Percentiles rank a stretch among this genome's conserved stretches.
Evolutionary conservation across 441 rosid species (phyloP).

Genomic region (Euphorbia schlechtendalii): DNA sequence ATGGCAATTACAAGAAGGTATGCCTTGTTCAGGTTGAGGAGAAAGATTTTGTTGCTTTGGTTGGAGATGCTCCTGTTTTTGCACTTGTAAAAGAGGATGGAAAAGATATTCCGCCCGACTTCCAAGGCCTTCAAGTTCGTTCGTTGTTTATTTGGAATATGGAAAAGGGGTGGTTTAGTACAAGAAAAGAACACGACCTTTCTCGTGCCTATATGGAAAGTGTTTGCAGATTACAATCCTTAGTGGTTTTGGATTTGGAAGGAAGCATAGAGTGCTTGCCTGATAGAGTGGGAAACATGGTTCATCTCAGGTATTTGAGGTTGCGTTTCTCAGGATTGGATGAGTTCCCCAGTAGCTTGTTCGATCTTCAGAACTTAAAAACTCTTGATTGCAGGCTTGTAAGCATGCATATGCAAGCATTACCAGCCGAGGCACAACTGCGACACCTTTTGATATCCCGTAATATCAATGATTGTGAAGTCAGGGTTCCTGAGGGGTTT

Average conservation of each 20-base stretch:
- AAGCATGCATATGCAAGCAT: no score
- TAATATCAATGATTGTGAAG: background rate
- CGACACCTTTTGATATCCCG: conserved; percentile 18
- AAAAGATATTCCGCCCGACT: conserved; percentile 10
- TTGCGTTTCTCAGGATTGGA: background rate
- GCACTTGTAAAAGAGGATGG: conserved; percentile 10
- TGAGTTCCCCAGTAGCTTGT: conserved; percentile 13
- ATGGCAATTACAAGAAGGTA: background rate
- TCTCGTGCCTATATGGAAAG: conserved; percentile 11
- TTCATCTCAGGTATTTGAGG: conserved; percentile 16
- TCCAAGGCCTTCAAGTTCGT: conserved; percentile 2
- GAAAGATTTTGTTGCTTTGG: conserved; percentile 8
- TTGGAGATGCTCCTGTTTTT: conserved; percentile 8
- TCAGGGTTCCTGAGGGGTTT: conserved; percentile 16
- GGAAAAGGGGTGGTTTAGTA: background rate
- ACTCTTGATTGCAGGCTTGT: no score
- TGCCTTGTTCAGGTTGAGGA: conserved; percentile 3
- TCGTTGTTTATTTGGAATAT: conserved; percentile 14
- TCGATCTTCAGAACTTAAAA: conserved; percentile 16
- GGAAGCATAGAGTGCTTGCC: conserved; percentile 17
- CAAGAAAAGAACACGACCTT: background rate
- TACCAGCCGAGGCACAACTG: conserved; percentile 11
- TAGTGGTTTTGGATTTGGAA: conserved; percentile 13
- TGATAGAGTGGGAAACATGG: conserved; percentile 7
- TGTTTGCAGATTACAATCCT: conserved; percentile 12